Evolutionary conservation across 2,329 filamentous ascomycete genomes (phyloP).

Genomic region (Calycina marina): DNA sequence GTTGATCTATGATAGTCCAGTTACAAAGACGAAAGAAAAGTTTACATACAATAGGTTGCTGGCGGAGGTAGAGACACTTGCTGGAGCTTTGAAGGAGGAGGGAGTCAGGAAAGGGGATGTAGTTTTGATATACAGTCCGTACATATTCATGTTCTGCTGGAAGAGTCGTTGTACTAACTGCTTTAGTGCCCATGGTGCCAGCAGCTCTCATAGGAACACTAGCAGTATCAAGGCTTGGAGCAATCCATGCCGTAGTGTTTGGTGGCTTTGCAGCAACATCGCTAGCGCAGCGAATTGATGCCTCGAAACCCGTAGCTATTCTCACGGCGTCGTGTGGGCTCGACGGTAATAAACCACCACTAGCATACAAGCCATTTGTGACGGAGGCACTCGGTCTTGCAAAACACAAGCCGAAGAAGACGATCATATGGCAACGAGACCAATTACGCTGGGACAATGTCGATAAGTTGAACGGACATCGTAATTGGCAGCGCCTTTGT

Average conservation of each 20-base stretch:
- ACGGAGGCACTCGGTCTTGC: constrained; percentile 56
- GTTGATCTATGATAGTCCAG: constrained; percentile 79
- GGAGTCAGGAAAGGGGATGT: constrained; percentile 75
- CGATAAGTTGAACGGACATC: constrained; percentile 50
- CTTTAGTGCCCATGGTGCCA: constrained; percentile 83
- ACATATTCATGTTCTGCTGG: constrained; percentile 7
- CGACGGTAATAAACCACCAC: constrained; percentile 67
- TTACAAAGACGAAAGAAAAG: constrained; percentile 56
- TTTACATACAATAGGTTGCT: constrained; percentile 65
- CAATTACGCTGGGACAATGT: constrained; percentile 59
- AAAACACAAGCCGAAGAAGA: constrained; percentile 54
- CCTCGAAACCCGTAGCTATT: constrained; percentile 58
- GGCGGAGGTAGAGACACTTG: constrained; percentile 66
- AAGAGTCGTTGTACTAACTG: constrained; percentile 1
- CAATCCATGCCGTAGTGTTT: constrained; percentile 84
- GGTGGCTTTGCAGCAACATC: constrained; percentile 76
- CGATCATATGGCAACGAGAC: constrained; percentile 74
- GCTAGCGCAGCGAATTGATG: constrained; percentile 78
- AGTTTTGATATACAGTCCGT: constrained; percentile 74
- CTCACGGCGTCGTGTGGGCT: constrained; percentile 88
- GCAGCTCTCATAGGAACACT: constrained; percentile 77
- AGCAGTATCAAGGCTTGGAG: constrained; percentile 66
- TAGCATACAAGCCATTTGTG: constrained; percentile 65
- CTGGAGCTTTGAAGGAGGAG: constrained; percentile 68
- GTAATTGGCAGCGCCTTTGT: constrained; percentile 67